Evolutionary conservation across 768 basidiomycete genomes (phyloP).

Genomic region (Amanita brunnescens): DNA sequence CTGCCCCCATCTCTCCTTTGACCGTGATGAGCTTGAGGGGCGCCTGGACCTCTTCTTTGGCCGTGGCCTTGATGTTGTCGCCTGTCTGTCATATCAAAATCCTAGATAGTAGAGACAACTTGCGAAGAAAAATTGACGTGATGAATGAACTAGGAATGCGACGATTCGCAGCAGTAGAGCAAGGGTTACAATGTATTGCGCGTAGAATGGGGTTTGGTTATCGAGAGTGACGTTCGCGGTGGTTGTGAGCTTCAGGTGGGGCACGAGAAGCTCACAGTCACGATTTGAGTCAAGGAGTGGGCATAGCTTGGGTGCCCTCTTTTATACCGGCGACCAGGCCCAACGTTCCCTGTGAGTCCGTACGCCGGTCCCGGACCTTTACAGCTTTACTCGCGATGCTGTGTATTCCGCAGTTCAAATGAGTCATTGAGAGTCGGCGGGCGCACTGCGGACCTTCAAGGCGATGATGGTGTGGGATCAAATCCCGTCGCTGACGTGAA

Average conservation of each 20-base stretch:
- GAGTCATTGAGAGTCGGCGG: too few relatives aligned
- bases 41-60: constrained; percentile 10
- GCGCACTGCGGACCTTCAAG: too few relatives aligned
- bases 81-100: constrained; percentile 12
- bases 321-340: background rate
- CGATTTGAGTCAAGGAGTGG: constrained; percentile 15
- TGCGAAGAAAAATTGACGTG: too few relatives aligned
- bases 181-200: constrained; percentile 19
- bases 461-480: too few relatives aligned
- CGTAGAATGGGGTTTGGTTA: background rate
- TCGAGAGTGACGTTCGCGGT: background rate
- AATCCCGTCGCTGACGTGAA: too few relatives aligned
- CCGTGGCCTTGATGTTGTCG: constrained; percentile 21
- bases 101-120: too few relatives aligned
- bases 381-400: background rate
- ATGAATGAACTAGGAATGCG: constrained; percentile 11
- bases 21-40: constrained; percentile 12
- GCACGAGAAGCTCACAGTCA: constrained; percentile 5
- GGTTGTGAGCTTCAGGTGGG: constrained; percentile 6
- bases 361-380: too few relatives aligned
- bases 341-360: constrained; percentile 44
- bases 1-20: constrained; percentile 9
- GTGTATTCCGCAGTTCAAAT: too few relatives aligned
- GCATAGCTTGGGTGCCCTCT: background rate
- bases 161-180: constrained; percentile 7